Percentiles rank a stretch among this genome's conserved stretches.
These are phyloP conservation scores for Ophiostoma sp. DNA, from an alignment of 2,329 filamentous ascomycete species.

Conservation along the genomic window DNA sequence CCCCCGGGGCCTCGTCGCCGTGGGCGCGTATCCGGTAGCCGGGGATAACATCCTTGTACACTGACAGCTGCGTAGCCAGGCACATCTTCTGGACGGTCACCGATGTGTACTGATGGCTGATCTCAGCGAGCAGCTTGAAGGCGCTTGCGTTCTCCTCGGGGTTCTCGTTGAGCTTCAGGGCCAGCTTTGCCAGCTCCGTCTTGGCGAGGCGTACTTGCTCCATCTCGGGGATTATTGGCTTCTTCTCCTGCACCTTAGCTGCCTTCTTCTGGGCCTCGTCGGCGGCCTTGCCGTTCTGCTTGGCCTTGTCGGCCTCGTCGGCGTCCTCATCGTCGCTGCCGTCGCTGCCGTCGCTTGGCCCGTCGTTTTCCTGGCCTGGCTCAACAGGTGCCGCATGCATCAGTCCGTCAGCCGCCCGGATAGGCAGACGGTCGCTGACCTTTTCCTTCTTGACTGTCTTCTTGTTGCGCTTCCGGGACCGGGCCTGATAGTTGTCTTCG, in stretches of 20 bases:
- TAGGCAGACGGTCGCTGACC: constrained; percentile 71
- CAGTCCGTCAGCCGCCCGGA: constrained; percentile 75
- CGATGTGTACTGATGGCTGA: constrained; percentile 64
- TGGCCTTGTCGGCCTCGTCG: constrained; percentile 36
- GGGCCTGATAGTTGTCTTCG: constrained; percentile 83
- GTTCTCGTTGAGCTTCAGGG: constrained; percentile 76
- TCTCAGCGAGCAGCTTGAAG: constrained; percentile 70
- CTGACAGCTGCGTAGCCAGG: constrained; percentile 76
- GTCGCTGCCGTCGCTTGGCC: constrained; percentile 53
- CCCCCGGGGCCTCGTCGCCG: constrained; percentile 64
- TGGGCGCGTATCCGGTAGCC: constrained; percentile 89
- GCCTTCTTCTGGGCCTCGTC: not conserved
- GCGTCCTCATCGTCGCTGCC: constrained; percentile 45
- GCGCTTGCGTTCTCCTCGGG: constrained; percentile 82
- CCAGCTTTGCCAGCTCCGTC: constrained; percentile 83
- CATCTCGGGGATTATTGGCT: constrained; percentile 23
- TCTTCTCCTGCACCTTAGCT: constrained; percentile 11
- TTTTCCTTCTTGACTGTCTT: constrained; percentile 69
- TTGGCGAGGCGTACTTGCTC: constrained; percentile 83
- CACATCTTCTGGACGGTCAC: constrained; percentile 77
- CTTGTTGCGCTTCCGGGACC: constrained; percentile 46
- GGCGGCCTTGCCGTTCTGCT: not conserved
- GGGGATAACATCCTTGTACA: constrained; percentile 94
- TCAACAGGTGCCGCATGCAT: constrained; percentile 48
- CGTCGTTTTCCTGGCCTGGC: constrained; percentile 41